A percentile compares a stretch with the other conserved stretches of the same genome.
Conservation (phyloP, 75 land plant species). For the Cryptomeria japonica region DNA sequence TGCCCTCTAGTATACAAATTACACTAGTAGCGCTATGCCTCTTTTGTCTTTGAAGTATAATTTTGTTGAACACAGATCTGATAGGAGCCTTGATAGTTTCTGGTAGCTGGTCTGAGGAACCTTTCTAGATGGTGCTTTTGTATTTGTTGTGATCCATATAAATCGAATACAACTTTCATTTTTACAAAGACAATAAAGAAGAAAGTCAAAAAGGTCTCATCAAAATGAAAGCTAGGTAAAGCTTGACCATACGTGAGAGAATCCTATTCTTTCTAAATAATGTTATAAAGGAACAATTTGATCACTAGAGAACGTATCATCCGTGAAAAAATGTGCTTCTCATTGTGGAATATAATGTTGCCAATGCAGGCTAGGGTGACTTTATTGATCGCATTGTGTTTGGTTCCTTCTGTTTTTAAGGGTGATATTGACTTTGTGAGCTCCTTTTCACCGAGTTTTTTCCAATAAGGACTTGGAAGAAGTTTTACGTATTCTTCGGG, state of each 20-base stretch:
- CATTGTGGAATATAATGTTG: not conserved
- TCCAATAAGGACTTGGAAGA: not conserved
- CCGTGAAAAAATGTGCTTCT: not conserved
- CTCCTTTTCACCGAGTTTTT: not conserved
- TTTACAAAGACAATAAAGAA: not conserved
- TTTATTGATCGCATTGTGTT: not conserved
- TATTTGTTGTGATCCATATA: not conserved
- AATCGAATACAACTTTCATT: not conserved
- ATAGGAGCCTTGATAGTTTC: not conserved
- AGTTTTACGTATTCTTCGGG: not conserved
- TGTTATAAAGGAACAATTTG: not conserved
- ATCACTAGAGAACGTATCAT: not conserved
- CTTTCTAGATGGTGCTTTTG: too few relatives aligned
- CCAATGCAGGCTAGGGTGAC: not conserved
- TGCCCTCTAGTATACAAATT: not conserved
- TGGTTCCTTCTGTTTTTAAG: not conserved
- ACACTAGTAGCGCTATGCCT: not conserved
- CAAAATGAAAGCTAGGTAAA: not conserved
- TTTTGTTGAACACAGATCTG: not conserved
- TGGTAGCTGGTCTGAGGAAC: too few relatives aligned
- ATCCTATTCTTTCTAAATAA: not conserved
- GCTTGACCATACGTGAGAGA: not conserved
- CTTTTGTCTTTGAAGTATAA: not conserved
- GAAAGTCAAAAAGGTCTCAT: not conserved
- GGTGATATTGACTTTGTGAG: not conserved